Percentiles rank a stretch among this genome's conserved stretches.
phyloP scores from a whole-genome alignment of 768 basidiomycete genomes.

The Agaricus blazei region DNA sequence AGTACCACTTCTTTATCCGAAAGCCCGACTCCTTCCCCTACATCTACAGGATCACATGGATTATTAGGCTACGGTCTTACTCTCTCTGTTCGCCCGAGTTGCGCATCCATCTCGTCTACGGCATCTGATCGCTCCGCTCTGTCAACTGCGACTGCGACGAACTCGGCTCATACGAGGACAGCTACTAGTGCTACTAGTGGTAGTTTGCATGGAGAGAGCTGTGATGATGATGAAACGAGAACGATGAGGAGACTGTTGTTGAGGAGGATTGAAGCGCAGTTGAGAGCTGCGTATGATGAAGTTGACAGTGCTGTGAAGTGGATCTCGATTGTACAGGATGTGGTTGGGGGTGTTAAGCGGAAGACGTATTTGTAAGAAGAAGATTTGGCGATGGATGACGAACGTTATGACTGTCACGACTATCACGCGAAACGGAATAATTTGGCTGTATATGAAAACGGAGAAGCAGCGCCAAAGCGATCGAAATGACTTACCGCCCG shows the following conservation, averaged over 20 bases:
- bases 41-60: conserved; percentile 18
- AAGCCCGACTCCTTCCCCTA: background rate
- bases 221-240: conserved; percentile 62
- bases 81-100: conserved; percentile 33
- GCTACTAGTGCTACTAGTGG: background rate
- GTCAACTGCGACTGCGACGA: conserved; percentile 43
- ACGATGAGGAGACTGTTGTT: conserved; percentile 58
- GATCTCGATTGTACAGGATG: conserved; percentile 62
- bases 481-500: background rate
- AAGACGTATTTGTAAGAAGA: conserved; percentile 36
- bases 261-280: conserved; percentile 58
- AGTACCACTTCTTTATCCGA: background rate
- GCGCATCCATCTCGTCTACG: conserved; percentile 36
- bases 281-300: conserved; percentile 53
- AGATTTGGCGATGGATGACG: background rate
- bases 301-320: conserved; percentile 55
- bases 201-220: conserved; percentile 19
- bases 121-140: conserved; percentile 37
- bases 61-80: conserved; percentile 24
- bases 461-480: background rate
- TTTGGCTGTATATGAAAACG: background rate
- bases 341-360: conserved; percentile 51
- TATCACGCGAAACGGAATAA: too few relatives aligned
- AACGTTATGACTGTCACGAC: too few relatives aligned
- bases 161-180: conserved; percentile 26